Conservation (phyloP, 495 filamentous ascomycete genomes). For the Platismatia glauca region DNA sequence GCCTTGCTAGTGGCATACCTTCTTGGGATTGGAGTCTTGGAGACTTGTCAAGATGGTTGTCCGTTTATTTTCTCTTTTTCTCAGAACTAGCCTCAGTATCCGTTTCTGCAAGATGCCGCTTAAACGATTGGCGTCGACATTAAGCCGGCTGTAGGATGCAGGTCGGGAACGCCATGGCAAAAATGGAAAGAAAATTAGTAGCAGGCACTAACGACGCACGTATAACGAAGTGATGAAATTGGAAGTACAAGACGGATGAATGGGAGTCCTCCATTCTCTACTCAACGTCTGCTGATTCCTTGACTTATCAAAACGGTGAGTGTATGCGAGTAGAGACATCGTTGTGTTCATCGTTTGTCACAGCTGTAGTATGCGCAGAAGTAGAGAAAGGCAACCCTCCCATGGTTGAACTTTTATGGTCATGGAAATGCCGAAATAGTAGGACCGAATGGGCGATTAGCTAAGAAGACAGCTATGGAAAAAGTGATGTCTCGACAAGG, state of each 20-base stretch:
- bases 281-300: neutral
- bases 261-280: neutral
- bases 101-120: neutral
- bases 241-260: neutral
- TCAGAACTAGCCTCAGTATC: conserved; percentile 1
- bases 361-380: neutral
- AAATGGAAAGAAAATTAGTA: neutral
- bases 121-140: neutral
- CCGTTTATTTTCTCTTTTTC: neutral
- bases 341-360: neutral
- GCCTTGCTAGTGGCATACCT: conserved; percentile 9
- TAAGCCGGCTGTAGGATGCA: neutral
- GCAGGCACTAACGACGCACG: neutral
- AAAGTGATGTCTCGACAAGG: neutral
- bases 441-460: neutral
- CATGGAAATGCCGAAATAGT: neutral
- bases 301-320: neutral
- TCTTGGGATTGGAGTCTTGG: neutral
- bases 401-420: neutral
- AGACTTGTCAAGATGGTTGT: conserved; percentile 5
- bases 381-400: neutral
- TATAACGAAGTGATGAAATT: neutral
- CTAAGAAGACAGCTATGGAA: neutral
- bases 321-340: neutral
- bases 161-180: neutral